Base-by-base conservation (phyloP, 2,329 filamentous ascomycete species). In the Aspergillus sp. region DNA sequence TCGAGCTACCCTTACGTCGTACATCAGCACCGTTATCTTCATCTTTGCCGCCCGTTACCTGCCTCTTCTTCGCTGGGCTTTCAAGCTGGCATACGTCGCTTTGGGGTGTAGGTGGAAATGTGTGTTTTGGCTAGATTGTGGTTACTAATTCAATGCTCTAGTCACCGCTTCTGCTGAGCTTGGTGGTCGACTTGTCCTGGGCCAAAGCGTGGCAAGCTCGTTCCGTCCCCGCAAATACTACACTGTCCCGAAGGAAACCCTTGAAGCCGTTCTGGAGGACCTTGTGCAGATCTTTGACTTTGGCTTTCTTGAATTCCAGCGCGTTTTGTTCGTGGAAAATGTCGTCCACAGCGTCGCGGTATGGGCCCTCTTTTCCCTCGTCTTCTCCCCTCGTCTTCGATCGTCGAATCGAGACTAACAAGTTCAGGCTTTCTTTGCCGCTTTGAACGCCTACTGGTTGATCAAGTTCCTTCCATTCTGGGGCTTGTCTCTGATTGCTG, bases 291-390 rank as follows among this genome's bases (percentile, higher is more conserved):
- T 84, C 45, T 72, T 79, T 67, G 82, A 83, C 70, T 84, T 84
- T 69, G 80, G 83, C 66, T 73, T 83, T 55, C 82, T 84, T 52
- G 81, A 84, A 62, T 79, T 80, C 61, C 81, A 84, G 71, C 76
- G 81, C 48, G 74, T 83, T 52, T 63, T 83, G 49, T 84, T 83
- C 57, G 80, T 78, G 30, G 81, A 84, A 72, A 83, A 83, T 57
- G 70, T 82, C 46, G 73, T 75, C 49, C 77, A 75, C 49, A 83
- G 80, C 9, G 64, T 79, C 61, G 73, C 72, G 49, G 80, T 82
- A 74, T 64, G 79, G n/a, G 5, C 19, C 26, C 19, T 19, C 19
- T 19, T 19, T 19, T 19, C 19, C 19, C 19, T 19, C 19, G 19
- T 19, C 19, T n/a, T n/a, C n/a, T n/a, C n/a, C n/a, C n/a, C n/a